Base-by-base conservation (phyloP, 768 basidiomycete genomes). In the Amanita inopinata region DNA sequence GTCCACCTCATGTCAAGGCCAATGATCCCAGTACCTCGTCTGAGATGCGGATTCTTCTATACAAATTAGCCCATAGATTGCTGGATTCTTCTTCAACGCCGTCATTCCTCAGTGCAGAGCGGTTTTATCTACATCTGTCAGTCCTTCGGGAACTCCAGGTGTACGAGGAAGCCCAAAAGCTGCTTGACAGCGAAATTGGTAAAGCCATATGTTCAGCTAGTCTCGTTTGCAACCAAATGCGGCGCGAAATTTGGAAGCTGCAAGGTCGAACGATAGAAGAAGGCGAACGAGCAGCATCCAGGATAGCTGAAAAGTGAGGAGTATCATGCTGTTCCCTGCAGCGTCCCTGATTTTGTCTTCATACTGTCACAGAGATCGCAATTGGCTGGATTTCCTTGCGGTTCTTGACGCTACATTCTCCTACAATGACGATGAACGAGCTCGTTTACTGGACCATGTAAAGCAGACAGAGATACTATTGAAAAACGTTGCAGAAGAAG, bases 331-430 rank as follows among this genome's bases (percentile, higher is more conserved):
- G 22, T 22, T 39, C n/a, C n/a, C 40, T 5, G n/a, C 33, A 27
- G 7, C 38, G 18, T 24, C 22, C 17, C 27, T 27, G 17, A 19
- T 36, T 15, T 25, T 15, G 19, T 20, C 33, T 47, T 43, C 40
- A 40, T 49, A 31, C 27, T 12, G 25, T 52, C 10, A 43, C 33
- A 79, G 87, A 27, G 83, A 90, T 53, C 80, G 85, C 27, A 90
- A 90, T 52, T 91, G 89, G 88, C 66, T 86, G 4, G 86, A 88
- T 52, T 88, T 90, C 55, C 57, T 86, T 32, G 73, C 85, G 4
- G 61, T 89, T 15, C 59, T 90, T 4, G 80, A 90, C 47, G 78
- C 76, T 1, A 69, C 79, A 6, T 80, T 90, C 48, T 58, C 62
- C 28, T 57, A 65, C 14, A 55, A 56, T n/a, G 63, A 69, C 30